A percentile compares a stretch with the other conserved stretches of the same genome.
Conservation (phyloP, 78 protist genomes). For the Emiliania huxleyi region DNA sequence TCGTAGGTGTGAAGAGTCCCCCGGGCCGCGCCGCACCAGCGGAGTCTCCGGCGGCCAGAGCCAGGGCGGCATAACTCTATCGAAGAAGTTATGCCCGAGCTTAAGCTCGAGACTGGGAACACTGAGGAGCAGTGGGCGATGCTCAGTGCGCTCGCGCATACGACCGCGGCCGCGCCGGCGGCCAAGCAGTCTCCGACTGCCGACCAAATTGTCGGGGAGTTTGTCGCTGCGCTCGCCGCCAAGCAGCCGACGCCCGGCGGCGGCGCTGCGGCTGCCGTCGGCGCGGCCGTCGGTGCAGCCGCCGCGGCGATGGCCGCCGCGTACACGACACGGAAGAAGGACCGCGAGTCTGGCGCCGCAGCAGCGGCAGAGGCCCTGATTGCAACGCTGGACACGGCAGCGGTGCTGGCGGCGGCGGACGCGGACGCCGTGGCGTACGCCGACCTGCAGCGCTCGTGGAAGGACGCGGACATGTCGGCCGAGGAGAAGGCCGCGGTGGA, state of each 20-base stretch:
- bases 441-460: constrained; percentile 41
- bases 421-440: constrained; percentile 37
- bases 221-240: constrained; percentile 8
- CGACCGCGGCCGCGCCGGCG: no score
- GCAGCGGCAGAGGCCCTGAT: neutral
- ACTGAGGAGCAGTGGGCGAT: no score
- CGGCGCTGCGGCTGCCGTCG: constrained; percentile 34
- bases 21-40: no score
- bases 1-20: no score
- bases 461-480: constrained; percentile 5
- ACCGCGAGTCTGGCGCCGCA: constrained; percentile 28
- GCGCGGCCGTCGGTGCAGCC: constrained; percentile 36
- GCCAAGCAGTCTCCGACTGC: no score
- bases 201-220: no score
- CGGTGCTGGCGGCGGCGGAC: neutral
- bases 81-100: no score
- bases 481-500: constrained; percentile 38
- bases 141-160: no score
- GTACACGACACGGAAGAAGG: constrained; percentile 47
- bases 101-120: no score
- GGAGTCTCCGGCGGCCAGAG: no score
- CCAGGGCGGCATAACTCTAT: no score
- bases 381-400: neutral
- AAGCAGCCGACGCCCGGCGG: constrained; percentile 52
- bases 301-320: constrained; percentile 29